These are phyloP conservation scores for Schwanniomyces occidentalis DNA, from an alignment of 805 yeast species.

Conservation along the genomic window DNA sequence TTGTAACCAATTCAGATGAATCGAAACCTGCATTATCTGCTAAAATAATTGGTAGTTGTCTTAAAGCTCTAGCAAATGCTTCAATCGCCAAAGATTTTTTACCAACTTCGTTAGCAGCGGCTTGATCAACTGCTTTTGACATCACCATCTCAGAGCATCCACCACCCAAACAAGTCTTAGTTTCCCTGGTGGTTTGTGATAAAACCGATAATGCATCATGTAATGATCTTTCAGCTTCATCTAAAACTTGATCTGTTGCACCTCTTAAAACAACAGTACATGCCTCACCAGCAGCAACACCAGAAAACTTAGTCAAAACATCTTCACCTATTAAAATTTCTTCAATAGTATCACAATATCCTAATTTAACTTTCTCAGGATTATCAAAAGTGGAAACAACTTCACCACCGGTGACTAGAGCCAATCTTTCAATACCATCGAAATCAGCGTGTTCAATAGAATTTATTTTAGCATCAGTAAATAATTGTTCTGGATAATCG, in stretches of 20 bases:
- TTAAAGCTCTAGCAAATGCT: slow-evolving; percentile 88
- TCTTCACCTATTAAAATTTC: slow-evolving; percentile 94
- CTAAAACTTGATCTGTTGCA: slow-evolving; percentile 48
- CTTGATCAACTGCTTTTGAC: slow-evolving; percentile 94
- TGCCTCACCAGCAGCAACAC: slow-evolving; percentile 93
- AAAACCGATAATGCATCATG: slow-evolving; percentile 96
- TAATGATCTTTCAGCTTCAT: slow-evolving; percentile 53
- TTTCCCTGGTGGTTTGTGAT: slow-evolving; percentile 90
- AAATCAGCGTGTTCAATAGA: slow-evolving; percentile 98
- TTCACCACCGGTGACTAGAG: slow-evolving; percentile 97
- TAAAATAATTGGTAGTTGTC: slow-evolving; percentile 92
- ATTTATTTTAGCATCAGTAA: slow-evolving; percentile 82
- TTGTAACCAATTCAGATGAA: slow-evolving; percentile 87
- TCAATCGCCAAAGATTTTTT: slow-evolving; percentile 93
- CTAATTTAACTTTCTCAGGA: slow-evolving; percentile 83
- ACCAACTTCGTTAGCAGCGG: slow-evolving; percentile 89
- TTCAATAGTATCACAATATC: slow-evolving; percentile 86
- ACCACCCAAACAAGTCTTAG: slow-evolving; percentile 91
- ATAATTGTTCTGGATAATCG: slow-evolving; percentile 96
- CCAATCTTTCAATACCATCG: slow-evolving; percentile 95
- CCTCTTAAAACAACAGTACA: slow-evolving; percentile 90
- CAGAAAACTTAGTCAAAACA: slow-evolving; percentile 86
- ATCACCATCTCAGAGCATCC: slow-evolving; percentile 89
- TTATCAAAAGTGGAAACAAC: slow-evolving; percentile 94
- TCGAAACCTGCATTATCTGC: slow-evolving; percentile 98